Conservation (phyloP, 495 filamentous ascomycete genomes). For the Durotheca rogersii region DNA sequence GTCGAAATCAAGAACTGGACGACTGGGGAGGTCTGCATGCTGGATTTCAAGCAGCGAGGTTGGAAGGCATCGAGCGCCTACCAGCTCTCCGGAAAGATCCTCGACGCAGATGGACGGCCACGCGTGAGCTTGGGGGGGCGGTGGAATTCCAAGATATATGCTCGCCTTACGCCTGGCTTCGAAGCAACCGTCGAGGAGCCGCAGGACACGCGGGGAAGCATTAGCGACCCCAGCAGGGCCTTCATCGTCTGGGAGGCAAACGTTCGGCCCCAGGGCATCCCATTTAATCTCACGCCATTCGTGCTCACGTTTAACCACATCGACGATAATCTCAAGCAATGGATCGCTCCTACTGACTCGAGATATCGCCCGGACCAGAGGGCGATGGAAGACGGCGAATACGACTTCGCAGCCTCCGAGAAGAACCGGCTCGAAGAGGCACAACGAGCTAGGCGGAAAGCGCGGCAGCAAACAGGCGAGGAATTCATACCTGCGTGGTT, state of each 20-base stretch:
- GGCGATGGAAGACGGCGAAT: constrained; percentile 98
- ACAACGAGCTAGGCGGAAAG: constrained; percentile 74
- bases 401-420: constrained; percentile 87
- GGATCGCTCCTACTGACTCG: constrained; percentile 89
- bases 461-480: constrained; percentile 72
- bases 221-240: constrained; percentile 63
- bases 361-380: constrained; percentile 88
- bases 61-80: constrained; percentile 93
- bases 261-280: constrained; percentile 74
- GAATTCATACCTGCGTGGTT: constrained; percentile 90
- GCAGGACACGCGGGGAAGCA: constrained; percentile 43
- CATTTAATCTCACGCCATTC: constrained; percentile 97
- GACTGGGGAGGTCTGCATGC: constrained; percentile 82
- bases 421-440: constrained; percentile 96
- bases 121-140: constrained; percentile 88
- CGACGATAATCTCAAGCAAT: constrained; percentile 67
- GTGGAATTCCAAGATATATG: constrained; percentile 98
- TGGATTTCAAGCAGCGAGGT: constrained; percentile 93
- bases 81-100: constrained; percentile 80
- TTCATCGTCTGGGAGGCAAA: constrained; percentile 93
- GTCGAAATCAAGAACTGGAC: constrained; percentile 98
- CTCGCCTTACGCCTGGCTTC: constrained; percentile 86
- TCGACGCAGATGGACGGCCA: constrained; percentile 69
- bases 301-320: constrained; percentile 90
- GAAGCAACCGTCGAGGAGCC: constrained; percentile 69